Evolutionary conservation across 169 alveolate genomes (phyloP), one percentile per base, ranked within the genome.

Genomic region (Perkinsus olseni): DNA sequence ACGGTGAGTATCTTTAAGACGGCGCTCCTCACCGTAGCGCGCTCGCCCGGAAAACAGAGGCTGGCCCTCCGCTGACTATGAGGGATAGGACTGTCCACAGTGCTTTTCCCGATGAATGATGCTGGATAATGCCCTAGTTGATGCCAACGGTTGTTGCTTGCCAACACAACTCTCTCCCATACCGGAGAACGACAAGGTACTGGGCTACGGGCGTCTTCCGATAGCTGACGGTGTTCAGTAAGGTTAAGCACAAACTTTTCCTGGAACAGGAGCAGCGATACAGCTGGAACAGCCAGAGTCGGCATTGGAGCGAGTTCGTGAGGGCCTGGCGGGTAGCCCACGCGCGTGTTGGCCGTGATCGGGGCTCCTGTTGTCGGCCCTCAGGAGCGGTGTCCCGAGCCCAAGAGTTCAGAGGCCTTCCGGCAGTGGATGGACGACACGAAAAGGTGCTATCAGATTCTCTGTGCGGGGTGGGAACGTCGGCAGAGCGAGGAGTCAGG

Each of bases 211-310:
- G 82, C 36, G 82, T 0, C 1, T 40, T 4, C 31, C 13, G 37
- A 4, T 24, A 62, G 34, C 34, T 62, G n/a, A n/a, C n/a, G n/a
- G n/a, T n/a, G 82, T 13, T 62, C 36, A 1, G 34, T 4, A 21
- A 62, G 82, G 82, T 62, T 0, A 62, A 62, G 82, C 82, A 62
- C 31, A 62, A 62, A 24, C 82, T 62, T 4, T 62, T 62, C 82
- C 82, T 62, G 8, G 82, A 62, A 4, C 82, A 62, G 17, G 82
- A 62, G 31, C 82, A 62, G 34, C 82, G 82, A 62, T 62, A 62
- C 82, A 62, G 82, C 82, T 62, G 82, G 82, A 62, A 62, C 82
- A 62, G 82, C 82, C 82, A 62, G 82, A 62, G 82, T 62, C 82
- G 34, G 31, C 82, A 62, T 28, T 62, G 82, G 82, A 62, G 82